phyloP scores from a whole-genome alignment of 1,139 yeast species.

The Yamadazyma mexicana region DNA sequence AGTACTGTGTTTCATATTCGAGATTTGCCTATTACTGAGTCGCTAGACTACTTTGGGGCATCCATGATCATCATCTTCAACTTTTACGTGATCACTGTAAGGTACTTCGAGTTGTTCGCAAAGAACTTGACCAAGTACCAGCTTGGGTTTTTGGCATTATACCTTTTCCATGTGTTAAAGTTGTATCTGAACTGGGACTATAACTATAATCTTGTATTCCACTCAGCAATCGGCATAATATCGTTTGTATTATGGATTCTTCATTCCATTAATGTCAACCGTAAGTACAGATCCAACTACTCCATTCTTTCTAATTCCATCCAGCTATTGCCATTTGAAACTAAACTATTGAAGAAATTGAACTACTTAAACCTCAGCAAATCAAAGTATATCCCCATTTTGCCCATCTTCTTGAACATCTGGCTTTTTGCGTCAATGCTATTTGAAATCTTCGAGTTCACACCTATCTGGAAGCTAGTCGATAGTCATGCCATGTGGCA shows the following conservation, averaged over 20 bases:
- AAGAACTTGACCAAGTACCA: conserved; percentile 15
- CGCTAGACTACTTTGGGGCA: conserved; percentile 48
- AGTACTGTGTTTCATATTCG: conserved; percentile 43
- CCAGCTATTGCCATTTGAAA: conserved; percentile 42
- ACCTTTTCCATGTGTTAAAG: conserved; percentile 30
- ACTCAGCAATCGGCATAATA: conserved; percentile 31
- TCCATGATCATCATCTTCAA: conserved; percentile 39
- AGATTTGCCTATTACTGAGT: conserved; percentile 40
- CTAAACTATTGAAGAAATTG: conserved; percentile 34
- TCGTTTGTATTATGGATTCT: conserved; percentile 37
- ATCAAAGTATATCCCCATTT: conserved; percentile 31
- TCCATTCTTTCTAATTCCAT: conserved; percentile 37
- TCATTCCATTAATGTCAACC: conserved; percentile 27
- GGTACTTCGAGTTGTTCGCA: conserved; percentile 31
- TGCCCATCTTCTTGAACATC: conserved; percentile 37
- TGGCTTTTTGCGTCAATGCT: conserved; percentile 36
- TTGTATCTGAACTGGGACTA: conserved; percentile 40
- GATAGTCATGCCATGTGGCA: conserved; percentile 52
- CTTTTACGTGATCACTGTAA: conserved; percentile 34
- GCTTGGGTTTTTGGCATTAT: conserved; percentile 15
- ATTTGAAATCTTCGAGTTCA: conserved; percentile 42
- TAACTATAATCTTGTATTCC: conserved; percentile 36
- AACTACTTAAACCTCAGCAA: conserved; percentile 27
- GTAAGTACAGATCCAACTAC: conserved; percentile 21
- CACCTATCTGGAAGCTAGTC: conserved; percentile 31